Evolutionary conservation across 2,329 filamentous ascomycete genomes (phyloP).

Genomic region (Aspergillus felis): DNA sequence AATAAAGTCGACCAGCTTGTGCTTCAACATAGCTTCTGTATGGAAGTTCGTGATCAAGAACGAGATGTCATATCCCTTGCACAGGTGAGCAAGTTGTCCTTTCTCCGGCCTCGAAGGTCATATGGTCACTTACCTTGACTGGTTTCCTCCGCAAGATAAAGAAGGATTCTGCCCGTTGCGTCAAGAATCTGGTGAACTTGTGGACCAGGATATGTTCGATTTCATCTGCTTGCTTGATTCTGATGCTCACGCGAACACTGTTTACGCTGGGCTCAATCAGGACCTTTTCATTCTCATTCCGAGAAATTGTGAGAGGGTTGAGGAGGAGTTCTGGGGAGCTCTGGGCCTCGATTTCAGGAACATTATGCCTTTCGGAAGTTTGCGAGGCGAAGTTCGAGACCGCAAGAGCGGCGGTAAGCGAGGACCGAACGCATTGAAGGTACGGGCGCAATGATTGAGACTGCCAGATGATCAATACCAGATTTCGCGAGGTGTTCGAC

Average conservation of each 20-base stretch:
- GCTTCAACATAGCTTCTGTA: slow-evolving; percentile 97
- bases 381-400: slow-evolving; percentile 97
- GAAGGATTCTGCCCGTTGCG: slow-evolving; percentile 92
- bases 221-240: slow-evolving; percentile 99
- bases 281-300: slow-evolving; percentile 96
- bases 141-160: slow-evolving; percentile 95
- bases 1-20: slow-evolving; percentile 98
- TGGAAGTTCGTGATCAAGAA: slow-evolving; percentile 99
- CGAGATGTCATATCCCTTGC: slow-evolving; percentile 92
- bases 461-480: slow-evolving; percentile 41
- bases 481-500: not conserved
- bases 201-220: slow-evolving; percentile 97
- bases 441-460: slow-evolving; percentile 97
- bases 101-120: not conserved
- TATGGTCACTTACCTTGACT: slow-evolving; percentile 64
- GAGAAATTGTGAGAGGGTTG: slow-evolving; percentile 82
- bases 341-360: slow-evolving; percentile 91
- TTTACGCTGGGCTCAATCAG: slow-evolving; percentile 96
- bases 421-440: slow-evolving; percentile 91
- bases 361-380: slow-evolving; percentile 93
- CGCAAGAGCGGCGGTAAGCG: slow-evolving; percentile 87
- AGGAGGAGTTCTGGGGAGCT: slow-evolving; percentile 91
- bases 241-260: slow-evolving; percentile 93
- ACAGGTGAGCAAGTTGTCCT: slow-evolving; percentile 15
- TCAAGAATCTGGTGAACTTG: slow-evolving; percentile 96